These are phyloP conservation scores for Annulohypoxylon moriforme DNA, from an alignment of 495 filamentous ascomycete species.

Conservation along the genomic window DNA sequence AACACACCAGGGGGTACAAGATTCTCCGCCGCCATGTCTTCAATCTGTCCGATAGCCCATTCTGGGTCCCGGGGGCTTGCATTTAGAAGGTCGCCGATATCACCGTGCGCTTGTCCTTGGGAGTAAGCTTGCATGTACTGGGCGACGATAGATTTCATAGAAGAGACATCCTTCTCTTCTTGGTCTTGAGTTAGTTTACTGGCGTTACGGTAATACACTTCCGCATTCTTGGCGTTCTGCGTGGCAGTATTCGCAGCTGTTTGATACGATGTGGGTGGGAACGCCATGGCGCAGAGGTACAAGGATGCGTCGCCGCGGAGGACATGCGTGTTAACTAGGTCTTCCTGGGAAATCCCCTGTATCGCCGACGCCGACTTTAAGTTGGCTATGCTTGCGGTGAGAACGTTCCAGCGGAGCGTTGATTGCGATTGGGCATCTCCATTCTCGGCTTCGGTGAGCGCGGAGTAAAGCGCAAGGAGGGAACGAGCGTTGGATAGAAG, in stretches of 20 bases:
- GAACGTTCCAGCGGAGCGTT: constrained; percentile 62
- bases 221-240: constrained; percentile 68
- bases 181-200: constrained; percentile 59
- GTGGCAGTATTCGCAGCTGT: constrained; percentile 61
- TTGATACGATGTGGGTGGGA: constrained; percentile 58
- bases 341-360: constrained; percentile 52
- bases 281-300: constrained; percentile 64
- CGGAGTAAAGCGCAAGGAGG: constrained; percentile 63
- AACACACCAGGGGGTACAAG: constrained; percentile 25
- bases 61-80: constrained; percentile 18
- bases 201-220: constrained; percentile 71
- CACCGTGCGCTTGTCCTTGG: constrained; percentile 7
- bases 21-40: constrained; percentile 39
- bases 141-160: constrained; percentile 40
- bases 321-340: constrained; percentile 67
- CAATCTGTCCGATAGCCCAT: constrained; percentile 31
- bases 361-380: constrained; percentile 64
- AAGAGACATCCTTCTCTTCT: constrained; percentile 44
- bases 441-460: constrained; percentile 42
- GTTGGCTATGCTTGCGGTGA: constrained; percentile 64
- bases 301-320: constrained; percentile 70
- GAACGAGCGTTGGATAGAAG: constrained; percentile 68
- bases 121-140: constrained; percentile 27
- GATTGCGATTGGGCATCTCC: constrained; percentile 32
- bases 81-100: constrained; percentile 9